Conservation (phyloP, 2,329 filamentous ascomycete genomes). For the Geoglossum cookeanum region DNA sequence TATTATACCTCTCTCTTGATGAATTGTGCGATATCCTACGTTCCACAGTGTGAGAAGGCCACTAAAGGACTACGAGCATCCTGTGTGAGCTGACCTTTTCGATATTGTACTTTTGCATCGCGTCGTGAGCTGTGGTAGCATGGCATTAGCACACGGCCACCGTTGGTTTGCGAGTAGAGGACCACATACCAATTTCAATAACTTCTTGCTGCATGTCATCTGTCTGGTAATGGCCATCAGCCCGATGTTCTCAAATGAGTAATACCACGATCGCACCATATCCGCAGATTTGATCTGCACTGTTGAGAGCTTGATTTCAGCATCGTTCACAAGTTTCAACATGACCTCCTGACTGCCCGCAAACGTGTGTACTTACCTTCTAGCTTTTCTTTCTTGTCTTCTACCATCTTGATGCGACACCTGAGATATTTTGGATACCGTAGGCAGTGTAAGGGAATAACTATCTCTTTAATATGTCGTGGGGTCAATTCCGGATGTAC, state of each 20-base stretch:
- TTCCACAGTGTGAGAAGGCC: background rate
- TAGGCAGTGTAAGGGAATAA: background rate
- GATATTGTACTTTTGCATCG: constrained; percentile 42
- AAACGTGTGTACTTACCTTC: constrained; percentile 37
- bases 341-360: background rate
- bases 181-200: constrained; percentile 71
- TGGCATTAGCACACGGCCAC: background rate
- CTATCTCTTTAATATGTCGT: background rate
- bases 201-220: constrained; percentile 95
- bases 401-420: constrained; percentile 19
- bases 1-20: constrained; percentile 70
- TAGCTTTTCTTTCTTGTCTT: constrained; percentile 50
- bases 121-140: constrained; percentile 33
- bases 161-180: background rate
- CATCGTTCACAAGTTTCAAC: background rate
- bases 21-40: constrained; percentile 79
- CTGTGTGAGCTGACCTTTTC: constrained; percentile 33
- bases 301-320: constrained; percentile 22
- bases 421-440: constrained; percentile 5
- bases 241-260: background rate
- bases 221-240: constrained; percentile 35
- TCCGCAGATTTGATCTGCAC: constrained; percentile 96
- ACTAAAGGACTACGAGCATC: background rate
- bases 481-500: too few species aligned
- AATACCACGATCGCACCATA: constrained; percentile 48